Evolutionary conservation across 2,329 filamentous ascomycete genomes (phyloP).

Genomic region (Trichoderma koningiopsis): DNA sequence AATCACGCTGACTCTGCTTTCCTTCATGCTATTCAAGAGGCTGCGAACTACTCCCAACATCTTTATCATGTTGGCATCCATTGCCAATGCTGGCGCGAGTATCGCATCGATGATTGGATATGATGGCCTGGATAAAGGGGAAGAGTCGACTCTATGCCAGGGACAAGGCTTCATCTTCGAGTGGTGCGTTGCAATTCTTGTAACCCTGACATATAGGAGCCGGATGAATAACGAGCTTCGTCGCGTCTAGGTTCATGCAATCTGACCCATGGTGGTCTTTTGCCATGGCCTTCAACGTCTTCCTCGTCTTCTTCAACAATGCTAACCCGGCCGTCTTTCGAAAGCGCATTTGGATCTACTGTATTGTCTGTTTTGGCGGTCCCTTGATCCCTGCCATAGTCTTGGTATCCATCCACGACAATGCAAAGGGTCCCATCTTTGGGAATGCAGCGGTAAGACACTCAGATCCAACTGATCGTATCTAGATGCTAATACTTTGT

Average conservation of each 20-base stretch:
- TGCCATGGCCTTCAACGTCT: slow-evolving; percentile 81
- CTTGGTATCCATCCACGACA: slow-evolving; percentile 59
- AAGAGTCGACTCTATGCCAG: slow-evolving; percentile 61
- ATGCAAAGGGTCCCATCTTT: slow-evolving; percentile 48
- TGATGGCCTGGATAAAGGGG: slow-evolving; percentile 59
- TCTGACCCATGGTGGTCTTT: slow-evolving; percentile 76
- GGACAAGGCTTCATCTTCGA: slow-evolving; percentile 64
- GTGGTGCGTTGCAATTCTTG: slow-evolving; percentile 54
- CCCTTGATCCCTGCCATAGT: slow-evolving; percentile 68
- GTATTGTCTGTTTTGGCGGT: slow-evolving; percentile 68
- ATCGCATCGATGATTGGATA: slow-evolving; percentile 71
- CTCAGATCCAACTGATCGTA: neutral
- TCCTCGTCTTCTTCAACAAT: slow-evolving; percentile 64
- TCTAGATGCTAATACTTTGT: neutral
- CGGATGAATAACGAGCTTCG: neutral
- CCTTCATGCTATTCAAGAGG: slow-evolving; percentile 53
- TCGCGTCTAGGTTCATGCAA: slow-evolving; percentile 66
- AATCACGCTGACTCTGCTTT: slow-evolving; percentile 52
- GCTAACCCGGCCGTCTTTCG: slow-evolving; percentile 64
- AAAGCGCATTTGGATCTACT: slow-evolving; percentile 70
- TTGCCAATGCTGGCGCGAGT: slow-evolving; percentile 55
- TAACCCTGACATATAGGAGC: neutral
- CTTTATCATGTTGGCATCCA: slow-evolving; percentile 44
- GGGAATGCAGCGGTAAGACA: slow-evolving; percentile 57
- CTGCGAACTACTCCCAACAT: slow-evolving; percentile 60